Percentiles rank a stretch among this genome's conserved stretches.
These are phyloP conservation scores for Wickerhamiella siamensis DNA, from an alignment of 805 yeast species.

Conservation along the genomic window DNA sequence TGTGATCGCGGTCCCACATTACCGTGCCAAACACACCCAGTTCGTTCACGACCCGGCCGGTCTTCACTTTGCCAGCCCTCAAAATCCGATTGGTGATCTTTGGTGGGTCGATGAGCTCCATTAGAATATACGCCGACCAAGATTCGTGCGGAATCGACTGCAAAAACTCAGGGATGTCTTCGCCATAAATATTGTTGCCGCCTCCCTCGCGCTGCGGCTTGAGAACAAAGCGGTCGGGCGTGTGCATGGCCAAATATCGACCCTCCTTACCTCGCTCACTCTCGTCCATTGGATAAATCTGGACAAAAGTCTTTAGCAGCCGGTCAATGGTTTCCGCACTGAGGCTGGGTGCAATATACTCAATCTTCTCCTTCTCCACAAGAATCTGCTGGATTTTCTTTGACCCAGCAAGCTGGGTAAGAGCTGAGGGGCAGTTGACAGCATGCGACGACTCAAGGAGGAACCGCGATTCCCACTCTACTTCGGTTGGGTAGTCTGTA, in stretches of 20 bases:
- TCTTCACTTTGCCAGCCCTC: conserved; percentile 44
- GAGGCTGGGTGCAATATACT: conserved; percentile 32
- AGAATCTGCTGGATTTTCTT: conserved; percentile 87
- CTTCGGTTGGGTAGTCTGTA: conserved; percentile 48
- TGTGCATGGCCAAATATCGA: conserved; percentile 47
- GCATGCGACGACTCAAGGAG: conserved; percentile 61
- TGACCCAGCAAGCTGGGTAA: conserved; percentile 85
- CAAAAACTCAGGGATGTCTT: conserved; percentile 67
- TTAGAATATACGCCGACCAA: conserved; percentile 84
- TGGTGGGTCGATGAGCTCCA: conserved; percentile 85
- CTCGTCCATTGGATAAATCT: conserved; percentile 74
- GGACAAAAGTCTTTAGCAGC: conserved; percentile 54
- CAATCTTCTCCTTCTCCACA: conserved; percentile 39
- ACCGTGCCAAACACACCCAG: conserved; percentile 81
- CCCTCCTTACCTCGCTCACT: conserved; percentile 46
- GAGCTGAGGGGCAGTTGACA: conserved; percentile 78
- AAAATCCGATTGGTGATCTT: conserved; percentile 52
- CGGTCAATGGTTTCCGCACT: conserved; percentile 17
- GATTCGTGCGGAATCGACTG: conserved; percentile 42
- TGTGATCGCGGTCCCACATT: conserved; percentile 51
- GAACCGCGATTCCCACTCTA: conserved; percentile 67
- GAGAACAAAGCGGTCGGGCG: conserved; percentile 62
- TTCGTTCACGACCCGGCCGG: conserved; percentile 77
- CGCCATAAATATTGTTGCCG: conserved; percentile 84
- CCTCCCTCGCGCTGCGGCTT: conserved; percentile 99